These are phyloP conservation scores for Colletotrichum liriopes DNA, from an alignment of 2,329 filamentous ascomycete species.

Conservation along the genomic window DNA sequence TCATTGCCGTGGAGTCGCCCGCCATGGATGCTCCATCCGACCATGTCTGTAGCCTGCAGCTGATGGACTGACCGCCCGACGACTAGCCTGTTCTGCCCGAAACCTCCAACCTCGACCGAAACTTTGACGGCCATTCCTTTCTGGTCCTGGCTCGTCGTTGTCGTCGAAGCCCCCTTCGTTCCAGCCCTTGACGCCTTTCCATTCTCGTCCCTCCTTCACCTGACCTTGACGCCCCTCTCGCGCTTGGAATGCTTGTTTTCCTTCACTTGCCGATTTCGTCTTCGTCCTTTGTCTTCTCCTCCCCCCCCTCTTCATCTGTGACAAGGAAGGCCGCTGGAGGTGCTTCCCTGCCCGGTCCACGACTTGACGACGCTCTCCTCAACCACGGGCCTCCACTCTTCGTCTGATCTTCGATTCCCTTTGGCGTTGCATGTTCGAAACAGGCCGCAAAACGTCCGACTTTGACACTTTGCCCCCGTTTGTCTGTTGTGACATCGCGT, in stretches of 20 bases:
- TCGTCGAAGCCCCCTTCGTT: not conserved
- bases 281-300: not conserved
- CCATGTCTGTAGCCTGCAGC: not conserved
- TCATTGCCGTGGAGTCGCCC: not conserved
- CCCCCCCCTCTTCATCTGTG: not conserved
- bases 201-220: not conserved
- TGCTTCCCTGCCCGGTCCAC: not conserved
- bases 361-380: not conserved
- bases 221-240: not conserved
- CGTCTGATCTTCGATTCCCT: slow-evolving; percentile 8
- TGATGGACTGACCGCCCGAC: not conserved
- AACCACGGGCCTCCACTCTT: not conserved
- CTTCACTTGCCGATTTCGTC: not conserved
- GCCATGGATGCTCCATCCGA: not conserved
- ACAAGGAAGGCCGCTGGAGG: slow-evolving; percentile 5
- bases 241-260: slow-evolving; percentile 13
- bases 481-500: not conserved
- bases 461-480: slow-evolving; percentile 3
- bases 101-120: not conserved
- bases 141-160: slow-evolving; percentile 18
- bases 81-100: slow-evolving; percentile 1
- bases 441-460: slow-evolving; percentile 2
- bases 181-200: slow-evolving; percentile 1
- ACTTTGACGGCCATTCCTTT: slow-evolving; percentile 21
- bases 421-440: slow-evolving; percentile 12